A percentile compares a stretch with the other conserved stretches of the same genome.
Conservation (phyloP, 2,329 filamentous ascomycete species). For the Hypoxylon sp. region DNA sequence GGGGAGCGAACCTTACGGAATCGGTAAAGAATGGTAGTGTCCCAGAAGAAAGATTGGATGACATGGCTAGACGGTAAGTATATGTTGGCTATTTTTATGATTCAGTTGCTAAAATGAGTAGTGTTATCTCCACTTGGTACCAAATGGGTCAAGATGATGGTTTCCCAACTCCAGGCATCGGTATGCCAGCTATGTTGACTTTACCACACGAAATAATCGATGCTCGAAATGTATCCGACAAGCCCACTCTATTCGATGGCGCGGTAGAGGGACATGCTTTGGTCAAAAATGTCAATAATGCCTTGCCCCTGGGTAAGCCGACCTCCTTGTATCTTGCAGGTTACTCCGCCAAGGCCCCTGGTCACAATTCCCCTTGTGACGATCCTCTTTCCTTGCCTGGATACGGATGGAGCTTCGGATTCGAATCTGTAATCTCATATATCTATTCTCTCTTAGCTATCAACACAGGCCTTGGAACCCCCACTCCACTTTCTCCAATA, state of each 20-base stretch:
- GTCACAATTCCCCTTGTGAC: constrained; percentile 40
- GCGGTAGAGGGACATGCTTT: constrained; percentile 57
- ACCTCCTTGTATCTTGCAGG: constrained; percentile 59
- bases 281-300: constrained; percentile 63
- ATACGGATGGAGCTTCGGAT: constrained; percentile 40
- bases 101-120: constrained; percentile 37
- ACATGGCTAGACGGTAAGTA: constrained; percentile 66
- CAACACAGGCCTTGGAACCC: constrained; percentile 24
- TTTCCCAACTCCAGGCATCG: constrained; percentile 51
- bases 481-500: constrained; percentile 46
- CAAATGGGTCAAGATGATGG: constrained; percentile 57
- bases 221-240: constrained; percentile 56
- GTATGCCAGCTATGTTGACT: constrained; percentile 56
- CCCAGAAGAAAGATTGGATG: constrained; percentile 55
- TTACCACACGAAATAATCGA: constrained; percentile 58
- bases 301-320: constrained; percentile 59
- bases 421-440: constrained; percentile 35
- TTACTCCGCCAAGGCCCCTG: constrained; percentile 57
- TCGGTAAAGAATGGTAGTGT: constrained; percentile 65
- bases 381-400: constrained; percentile 15
- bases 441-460: not conserved
- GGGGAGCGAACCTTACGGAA: constrained; percentile 62
- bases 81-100: not conserved
- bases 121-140: constrained; percentile 59
- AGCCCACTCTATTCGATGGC: constrained; percentile 53